phyloP scores from a whole-genome alignment of 805 yeast genomes.

The Suhomyces xylopsoci region DNA sequence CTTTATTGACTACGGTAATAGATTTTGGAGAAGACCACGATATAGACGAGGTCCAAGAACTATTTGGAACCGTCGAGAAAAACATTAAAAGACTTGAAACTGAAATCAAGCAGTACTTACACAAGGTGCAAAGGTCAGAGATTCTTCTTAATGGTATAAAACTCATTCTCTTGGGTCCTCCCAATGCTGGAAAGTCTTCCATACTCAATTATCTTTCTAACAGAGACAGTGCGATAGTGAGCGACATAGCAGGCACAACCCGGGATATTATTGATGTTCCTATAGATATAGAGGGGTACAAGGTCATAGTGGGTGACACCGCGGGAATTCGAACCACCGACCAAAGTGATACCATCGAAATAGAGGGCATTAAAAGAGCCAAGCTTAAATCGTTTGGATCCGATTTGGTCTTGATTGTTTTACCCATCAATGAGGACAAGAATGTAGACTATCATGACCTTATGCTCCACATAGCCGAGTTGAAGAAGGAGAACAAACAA shows the following conservation, averaged over 20 bases:
- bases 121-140: constrained; percentile 54
- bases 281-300: constrained; percentile 77
- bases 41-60: constrained; percentile 56
- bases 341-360: constrained; percentile 58
- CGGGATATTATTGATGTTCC: constrained; percentile 84
- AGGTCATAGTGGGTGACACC: constrained; percentile 83
- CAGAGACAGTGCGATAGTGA: constrained; percentile 85
- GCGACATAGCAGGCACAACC: constrained; percentile 91
- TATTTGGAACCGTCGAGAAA: constrained; percentile 49
- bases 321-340: constrained; percentile 73
- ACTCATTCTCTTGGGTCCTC: constrained; percentile 78
- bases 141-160: constrained; percentile 70
- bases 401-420: constrained; percentile 66
- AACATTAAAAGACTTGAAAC: constrained; percentile 40
- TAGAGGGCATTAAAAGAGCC: constrained; percentile 81
- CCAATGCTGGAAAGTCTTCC: constrained; percentile 95
- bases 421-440: constrained; percentile 43
- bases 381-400: constrained; percentile 54
- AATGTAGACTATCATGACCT: constrained; percentile 29
- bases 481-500: constrained; percentile 26
- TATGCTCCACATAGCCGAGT: constrained; percentile 30
- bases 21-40: constrained; percentile 96
- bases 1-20: constrained; percentile 79
- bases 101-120: constrained; percentile 46
- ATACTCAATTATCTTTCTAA: constrained; percentile 71